phyloP scores from a whole-genome alignment of 2,329 filamentous ascomycete species.

The Alternaria brassicae region DNA sequence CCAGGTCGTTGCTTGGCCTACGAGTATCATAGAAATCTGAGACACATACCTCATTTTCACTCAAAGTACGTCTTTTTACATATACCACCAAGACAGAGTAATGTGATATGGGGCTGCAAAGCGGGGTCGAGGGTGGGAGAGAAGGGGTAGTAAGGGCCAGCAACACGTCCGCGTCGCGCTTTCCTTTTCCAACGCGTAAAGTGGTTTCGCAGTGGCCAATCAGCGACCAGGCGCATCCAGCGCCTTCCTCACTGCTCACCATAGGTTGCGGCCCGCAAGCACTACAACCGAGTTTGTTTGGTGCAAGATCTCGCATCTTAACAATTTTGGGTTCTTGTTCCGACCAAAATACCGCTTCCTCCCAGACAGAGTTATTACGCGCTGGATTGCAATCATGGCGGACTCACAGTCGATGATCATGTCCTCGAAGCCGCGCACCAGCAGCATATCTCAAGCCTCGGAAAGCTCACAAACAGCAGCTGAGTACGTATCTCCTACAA shows the following conservation, averaged over 20 bases:
- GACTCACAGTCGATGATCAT: conserved; percentile 33
- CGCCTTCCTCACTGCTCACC: conserved; percentile 8
- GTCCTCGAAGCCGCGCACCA: conserved; percentile 42
- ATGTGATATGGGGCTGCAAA: background rate
- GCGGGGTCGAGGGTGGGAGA: conserved; percentile 12
- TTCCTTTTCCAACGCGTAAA: conserved; percentile 29
- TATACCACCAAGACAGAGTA: background rate
- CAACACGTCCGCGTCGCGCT: conserved; percentile 25
- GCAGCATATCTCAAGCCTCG: conserved; percentile 55
- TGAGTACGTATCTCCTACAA: conserved; percentile 44
- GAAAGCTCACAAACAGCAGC: conserved; percentile 63
- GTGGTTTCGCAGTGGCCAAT: conserved; percentile 27
- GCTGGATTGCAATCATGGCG: conserved; percentile 29
- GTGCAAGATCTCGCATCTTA: background rate
- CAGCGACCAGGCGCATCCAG: conserved; percentile 17
- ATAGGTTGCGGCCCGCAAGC: background rate
- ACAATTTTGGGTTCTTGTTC: too few species aligned
- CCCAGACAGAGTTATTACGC: background rate
- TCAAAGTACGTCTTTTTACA: conserved; percentile 11
- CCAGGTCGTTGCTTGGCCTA: conserved; percentile 13
- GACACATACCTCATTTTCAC: conserved; percentile 32
- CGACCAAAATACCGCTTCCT: background rate
- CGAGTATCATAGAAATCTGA: background rate
- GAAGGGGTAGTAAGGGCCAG: conserved; percentile 12
- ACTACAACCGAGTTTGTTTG: background rate